phyloP scores from a whole-genome alignment of 2,329 filamentous ascomycete genomes.

The Sporothrix mexicana region DNA sequence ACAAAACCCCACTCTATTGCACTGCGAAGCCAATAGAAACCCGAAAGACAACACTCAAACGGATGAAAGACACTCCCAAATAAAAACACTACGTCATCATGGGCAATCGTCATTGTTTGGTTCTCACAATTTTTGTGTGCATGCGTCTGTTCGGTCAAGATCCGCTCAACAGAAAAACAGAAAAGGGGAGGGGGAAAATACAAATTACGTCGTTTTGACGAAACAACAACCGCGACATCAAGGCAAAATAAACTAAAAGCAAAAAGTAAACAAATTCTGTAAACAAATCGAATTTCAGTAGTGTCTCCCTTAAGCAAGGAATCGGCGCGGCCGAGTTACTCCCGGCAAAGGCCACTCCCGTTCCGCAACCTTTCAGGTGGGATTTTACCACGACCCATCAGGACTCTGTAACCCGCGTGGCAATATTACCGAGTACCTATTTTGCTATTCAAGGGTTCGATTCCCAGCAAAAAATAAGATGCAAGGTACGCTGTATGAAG shows the following conservation, averaged over 20 bases:
- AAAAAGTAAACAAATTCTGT: neutral
- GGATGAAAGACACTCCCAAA: neutral
- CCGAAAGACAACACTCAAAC: neutral
- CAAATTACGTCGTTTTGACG: neutral
- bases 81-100: constrained; percentile 8
- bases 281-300: neutral
- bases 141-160: neutral
- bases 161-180: neutral
- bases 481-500: no score
- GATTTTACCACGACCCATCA: neutral
- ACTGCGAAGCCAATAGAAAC: neutral
- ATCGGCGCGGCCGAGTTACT: neutral
- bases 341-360: neutral
- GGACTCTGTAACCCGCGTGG: neutral
- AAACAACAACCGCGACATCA: neutral
- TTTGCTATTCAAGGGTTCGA: no score
- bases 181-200: neutral
- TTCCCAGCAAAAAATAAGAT: neutral
- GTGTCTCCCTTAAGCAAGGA: neutral
- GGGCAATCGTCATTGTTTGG: constrained; percentile 9
- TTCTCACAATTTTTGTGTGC: neutral
- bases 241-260: neutral
- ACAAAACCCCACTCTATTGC: neutral
- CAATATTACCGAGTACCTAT: neutral
- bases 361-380: neutral